Percentiles rank a stretch among this genome's conserved stretches.
These are phyloP conservation scores for Ascochyta koolunga DNA, from an alignment of 2,329 filamentous ascomycete species.

Conservation along the genomic window DNA sequence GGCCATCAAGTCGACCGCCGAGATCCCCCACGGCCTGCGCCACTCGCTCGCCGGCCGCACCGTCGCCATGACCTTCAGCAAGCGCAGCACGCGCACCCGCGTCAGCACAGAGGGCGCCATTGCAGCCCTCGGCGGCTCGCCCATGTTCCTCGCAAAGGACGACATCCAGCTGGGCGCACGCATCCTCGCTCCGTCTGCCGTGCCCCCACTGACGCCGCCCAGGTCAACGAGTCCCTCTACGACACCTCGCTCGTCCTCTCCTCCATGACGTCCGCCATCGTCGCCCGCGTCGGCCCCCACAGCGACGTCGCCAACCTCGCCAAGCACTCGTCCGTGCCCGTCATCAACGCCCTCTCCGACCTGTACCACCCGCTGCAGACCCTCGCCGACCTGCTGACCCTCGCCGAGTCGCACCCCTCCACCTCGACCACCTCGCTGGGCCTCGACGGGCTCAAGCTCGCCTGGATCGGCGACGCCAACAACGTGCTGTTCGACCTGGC, in stretches of 20 bases:
- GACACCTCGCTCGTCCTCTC: constrained; percentile 92
- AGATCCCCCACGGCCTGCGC: constrained; percentile 64
- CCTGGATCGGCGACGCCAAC: constrained; percentile 96
- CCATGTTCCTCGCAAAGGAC: constrained; percentile 95
- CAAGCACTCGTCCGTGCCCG: constrained; percentile 56
- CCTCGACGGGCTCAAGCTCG: constrained; percentile 83
- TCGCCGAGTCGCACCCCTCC: constrained; percentile 76
- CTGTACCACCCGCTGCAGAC: constrained; percentile 93
- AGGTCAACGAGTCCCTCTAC: constrained; percentile 92
- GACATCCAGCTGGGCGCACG: constrained; percentile 92
- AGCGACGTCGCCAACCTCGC: constrained; percentile 56
- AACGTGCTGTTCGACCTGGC: constrained; percentile 96
- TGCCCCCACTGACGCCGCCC: constrained; percentile 8
- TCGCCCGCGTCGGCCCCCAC: constrained; percentile 60
- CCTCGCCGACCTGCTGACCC: constrained; percentile 91
- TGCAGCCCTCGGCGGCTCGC: constrained; percentile 84
- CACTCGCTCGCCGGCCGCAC: constrained; percentile 74
- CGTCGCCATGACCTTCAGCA: constrained; percentile 95
- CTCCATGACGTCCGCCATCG: constrained; percentile 63
- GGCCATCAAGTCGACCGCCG: constrained; percentile 71
- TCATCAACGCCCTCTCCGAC: constrained; percentile 72
- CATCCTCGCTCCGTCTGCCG: neutral
- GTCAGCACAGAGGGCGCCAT: constrained; percentile 93
- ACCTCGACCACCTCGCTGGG: constrained; percentile 62
- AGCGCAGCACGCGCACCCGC: constrained; percentile 90